phyloP scores from a whole-genome alignment of 1,284 basidiomycete species.

The Agaricales sp. region DNA sequence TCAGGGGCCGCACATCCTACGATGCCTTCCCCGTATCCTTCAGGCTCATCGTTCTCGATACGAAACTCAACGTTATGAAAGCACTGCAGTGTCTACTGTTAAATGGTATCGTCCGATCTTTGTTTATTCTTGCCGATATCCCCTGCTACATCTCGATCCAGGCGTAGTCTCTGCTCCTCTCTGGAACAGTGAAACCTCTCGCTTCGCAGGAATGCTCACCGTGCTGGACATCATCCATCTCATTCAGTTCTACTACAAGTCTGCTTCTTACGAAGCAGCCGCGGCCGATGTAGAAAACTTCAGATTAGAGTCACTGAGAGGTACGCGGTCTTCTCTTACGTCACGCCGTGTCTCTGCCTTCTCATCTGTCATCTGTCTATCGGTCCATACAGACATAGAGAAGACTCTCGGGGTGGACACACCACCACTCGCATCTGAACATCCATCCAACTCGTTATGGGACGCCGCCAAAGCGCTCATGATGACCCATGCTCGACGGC shows the following conservation, averaged over 20 bases:
- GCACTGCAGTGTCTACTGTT: constrained; percentile 82
- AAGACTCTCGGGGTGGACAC: constrained; percentile 85
- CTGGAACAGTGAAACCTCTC: constrained; percentile 91
- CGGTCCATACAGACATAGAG: constrained; percentile 70
- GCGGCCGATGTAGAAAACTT: constrained; percentile 93
- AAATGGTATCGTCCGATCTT: constrained; percentile 50
- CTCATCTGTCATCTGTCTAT: constrained; percentile 12
- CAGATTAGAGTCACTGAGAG: constrained; percentile 79
- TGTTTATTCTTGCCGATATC: constrained; percentile 3
- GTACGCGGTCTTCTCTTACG: constrained; percentile 31
- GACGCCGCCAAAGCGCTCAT: constrained; percentile 89
- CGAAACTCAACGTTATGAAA: constrained; percentile 88
- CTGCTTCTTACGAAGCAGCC: constrained; percentile 80
- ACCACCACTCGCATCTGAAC: constrained; percentile 85
- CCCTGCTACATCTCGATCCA: constrained; percentile 21
- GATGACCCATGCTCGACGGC: constrained; percentile 88
- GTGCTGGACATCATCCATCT: constrained; percentile 94
- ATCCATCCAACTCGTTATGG: constrained; percentile 82
- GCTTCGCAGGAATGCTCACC: constrained; percentile 93
- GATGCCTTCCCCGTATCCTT: constrained; percentile 96
- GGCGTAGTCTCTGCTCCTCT: constrained; percentile 96
- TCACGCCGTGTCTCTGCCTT: constrained; percentile 8
- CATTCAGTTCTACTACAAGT: constrained; percentile 93
- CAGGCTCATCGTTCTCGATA: constrained; percentile 93
- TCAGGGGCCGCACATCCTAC: constrained; percentile 82